Percentiles rank a stretch among this genome's conserved stretches.
These are phyloP conservation scores for Hyaloscypha hepaticicola DNA, from an alignment of 495 filamentous ascomycete genomes.

Conservation along the genomic window DNA sequence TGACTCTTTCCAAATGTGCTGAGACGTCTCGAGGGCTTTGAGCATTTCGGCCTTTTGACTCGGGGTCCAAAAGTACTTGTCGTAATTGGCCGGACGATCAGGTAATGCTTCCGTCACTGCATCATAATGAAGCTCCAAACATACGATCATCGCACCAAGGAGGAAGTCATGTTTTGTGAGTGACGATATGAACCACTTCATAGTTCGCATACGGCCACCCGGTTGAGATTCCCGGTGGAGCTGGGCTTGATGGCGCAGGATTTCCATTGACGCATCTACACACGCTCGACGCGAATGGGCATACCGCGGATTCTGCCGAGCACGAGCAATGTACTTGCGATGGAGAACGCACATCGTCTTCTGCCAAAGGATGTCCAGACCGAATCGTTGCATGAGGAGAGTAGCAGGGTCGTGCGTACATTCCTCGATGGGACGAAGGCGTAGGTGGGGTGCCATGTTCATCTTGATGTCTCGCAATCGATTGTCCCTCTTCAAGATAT, in stretches of 20 bases:
- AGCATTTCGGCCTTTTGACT: conserved; percentile 78
- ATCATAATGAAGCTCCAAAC: conserved; percentile 67
- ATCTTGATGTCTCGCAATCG: conserved; percentile 66
- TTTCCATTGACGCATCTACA: conserved; percentile 74
- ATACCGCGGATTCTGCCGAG: conserved; percentile 70
- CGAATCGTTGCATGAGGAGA: conserved; percentile 79
- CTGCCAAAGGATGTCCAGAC: conserved; percentile 76
- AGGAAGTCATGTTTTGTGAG: conserved; percentile 81
- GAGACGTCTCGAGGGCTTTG: conserved; percentile 64
- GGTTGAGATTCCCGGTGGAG: conserved; percentile 73
- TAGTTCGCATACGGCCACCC: conserved; percentile 65
- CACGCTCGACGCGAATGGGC: conserved; percentile 78
- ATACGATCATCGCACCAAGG: conserved; percentile 85
- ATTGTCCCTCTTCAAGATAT: conserved; percentile 73
- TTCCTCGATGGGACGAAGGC: conserved; percentile 67
- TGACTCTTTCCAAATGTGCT: conserved; percentile 74
- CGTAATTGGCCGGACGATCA: conserved; percentile 40
- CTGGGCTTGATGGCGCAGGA: conserved; percentile 73
- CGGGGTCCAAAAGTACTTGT: conserved; percentile 64
- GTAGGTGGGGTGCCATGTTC: conserved; percentile 67
- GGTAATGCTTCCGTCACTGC: conserved; percentile 22
- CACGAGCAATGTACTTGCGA: conserved; percentile 73
- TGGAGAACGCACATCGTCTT: conserved; percentile 83
- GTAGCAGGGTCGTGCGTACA: conserved; percentile 70
- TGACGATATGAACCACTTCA: conserved; percentile 71